Base-by-base conservation (phyloP, 495 filamentous ascomycete species). In the Penicillium roqueforti region DNA sequence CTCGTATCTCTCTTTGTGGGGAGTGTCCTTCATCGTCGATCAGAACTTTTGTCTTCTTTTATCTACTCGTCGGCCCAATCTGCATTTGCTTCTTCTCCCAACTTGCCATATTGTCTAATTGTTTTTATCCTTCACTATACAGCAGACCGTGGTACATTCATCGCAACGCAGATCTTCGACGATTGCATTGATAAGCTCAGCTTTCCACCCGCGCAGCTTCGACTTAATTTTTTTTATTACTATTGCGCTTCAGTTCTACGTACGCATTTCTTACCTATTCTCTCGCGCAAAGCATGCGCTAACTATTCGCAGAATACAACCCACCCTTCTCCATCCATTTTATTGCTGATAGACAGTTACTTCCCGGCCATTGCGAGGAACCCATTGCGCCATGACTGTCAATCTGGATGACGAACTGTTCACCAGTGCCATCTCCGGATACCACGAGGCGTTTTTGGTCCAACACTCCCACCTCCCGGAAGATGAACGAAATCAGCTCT, bases 361-460 rank as follows among this genome's bases (percentile, higher is more conserved):
- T 29, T 46, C 26, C 39, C 29, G 25, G 23, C 32, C 46, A 53
- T 44, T 58, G 41, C 28, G 56, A 63, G 47, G 36, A n/a, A 5
- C 28, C 48, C 19, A 28, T 20, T n/a, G n/a, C 39, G 59, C 41
- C 55, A 77, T 76, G 74, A 59, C 71, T 52, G 60, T 63, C 63
- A 68, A 64, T 58, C 64, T 63, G 60, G 70, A 77, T 57, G 73
- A 76, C 57, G 73, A 71, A 58, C 62, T 75, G 42, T 77, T 77
- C 61, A 71, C 63, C 40, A 63, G 68, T 60, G 73, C 72, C 54
- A 75, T 77, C 29, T 73, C 73, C 62, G 68, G 70, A 51, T 77
- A 77, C 55, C 72, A 70, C 53, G 71, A 76, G 42, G 68, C 53
- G 34, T 77, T 76, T 65, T 75, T 72, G 73, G 68, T 61, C 68